Percentiles rank a stretch among this genome's conserved stretches.
Evolutionary conservation across 208 protist genomes (phyloP).

Genomic region (Leishmania gerbilli): DNA sequence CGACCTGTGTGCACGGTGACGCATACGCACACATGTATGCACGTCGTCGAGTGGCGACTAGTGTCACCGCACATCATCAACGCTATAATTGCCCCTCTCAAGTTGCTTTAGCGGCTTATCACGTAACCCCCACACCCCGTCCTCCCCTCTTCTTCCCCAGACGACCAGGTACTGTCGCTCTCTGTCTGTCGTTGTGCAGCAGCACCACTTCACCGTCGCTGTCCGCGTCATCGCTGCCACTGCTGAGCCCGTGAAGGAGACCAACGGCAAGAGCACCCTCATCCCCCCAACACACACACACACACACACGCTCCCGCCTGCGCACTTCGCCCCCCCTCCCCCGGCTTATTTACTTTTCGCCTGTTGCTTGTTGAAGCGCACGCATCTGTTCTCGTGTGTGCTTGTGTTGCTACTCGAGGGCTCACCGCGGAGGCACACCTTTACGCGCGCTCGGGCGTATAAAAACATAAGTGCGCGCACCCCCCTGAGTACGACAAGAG

Average conservation of each 20-base stretch:
- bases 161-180: background rate
- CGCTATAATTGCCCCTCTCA: background rate
- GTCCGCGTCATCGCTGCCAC: background rate
- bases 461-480: background rate
- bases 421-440: background rate
- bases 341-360: too few species aligned
- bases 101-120: background rate
- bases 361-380: too few species aligned
- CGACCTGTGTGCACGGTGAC: background rate
- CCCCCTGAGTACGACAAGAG: background rate
- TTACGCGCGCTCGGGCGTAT: background rate
- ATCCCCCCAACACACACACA: too few species aligned
- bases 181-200: background rate
- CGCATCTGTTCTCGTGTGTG: background rate
- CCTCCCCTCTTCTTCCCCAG: background rate
- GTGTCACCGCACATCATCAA: background rate
- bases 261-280: background rate
- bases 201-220: background rate
- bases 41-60: background rate
- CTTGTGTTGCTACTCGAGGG: background rate
- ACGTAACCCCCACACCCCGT: background rate
- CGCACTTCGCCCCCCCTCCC: too few species aligned
- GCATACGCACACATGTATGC: conserved; percentile 1
- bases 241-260: background rate
- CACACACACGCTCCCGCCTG: background rate